phyloP scores from a whole-genome alignment of 208 protist species.

The Zelonia costaricensis region DNA sequence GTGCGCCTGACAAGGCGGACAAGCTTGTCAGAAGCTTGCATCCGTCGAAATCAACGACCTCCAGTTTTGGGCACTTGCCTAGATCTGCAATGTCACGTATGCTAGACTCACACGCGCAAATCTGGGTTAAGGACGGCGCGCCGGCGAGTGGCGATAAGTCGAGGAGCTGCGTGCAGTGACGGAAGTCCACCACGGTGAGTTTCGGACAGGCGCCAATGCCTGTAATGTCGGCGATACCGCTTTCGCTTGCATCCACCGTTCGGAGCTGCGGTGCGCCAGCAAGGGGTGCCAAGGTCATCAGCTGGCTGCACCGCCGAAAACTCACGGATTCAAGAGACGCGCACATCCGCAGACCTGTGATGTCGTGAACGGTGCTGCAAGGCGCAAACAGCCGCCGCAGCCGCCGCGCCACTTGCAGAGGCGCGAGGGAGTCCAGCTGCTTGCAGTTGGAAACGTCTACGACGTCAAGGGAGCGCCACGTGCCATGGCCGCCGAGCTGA shows the following conservation, averaged over 20 bases:
- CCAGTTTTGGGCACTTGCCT: too few species aligned
- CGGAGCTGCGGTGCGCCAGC: slow-evolving; percentile 7
- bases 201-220: background rate
- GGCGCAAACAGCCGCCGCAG: background rate
- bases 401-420: background rate
- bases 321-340: background rate
- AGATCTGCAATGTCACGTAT: too few species aligned
- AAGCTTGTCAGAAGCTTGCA: too few species aligned
- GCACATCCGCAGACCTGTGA: background rate
- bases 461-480: background rate
- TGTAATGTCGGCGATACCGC: background rate
- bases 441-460: slow-evolving; percentile 8
- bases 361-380: slow-evolving; percentile 7
- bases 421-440: slow-evolving; percentile 1
- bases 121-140: too few species aligned
- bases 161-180: background rate
- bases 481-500: background rate
- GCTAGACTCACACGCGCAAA: too few species aligned
- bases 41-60: too few species aligned
- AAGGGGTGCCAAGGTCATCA: slow-evolving; percentile 1
- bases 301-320: background rate
- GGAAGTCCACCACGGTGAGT: slow-evolving; percentile 1
- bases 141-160: slow-evolving; percentile 3
- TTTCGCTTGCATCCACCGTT: background rate
- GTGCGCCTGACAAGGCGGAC: too few species aligned